Base-by-base conservation (phyloP, 1,284 basidiomycete species). In the Boletus albobrunnescens region DNA sequence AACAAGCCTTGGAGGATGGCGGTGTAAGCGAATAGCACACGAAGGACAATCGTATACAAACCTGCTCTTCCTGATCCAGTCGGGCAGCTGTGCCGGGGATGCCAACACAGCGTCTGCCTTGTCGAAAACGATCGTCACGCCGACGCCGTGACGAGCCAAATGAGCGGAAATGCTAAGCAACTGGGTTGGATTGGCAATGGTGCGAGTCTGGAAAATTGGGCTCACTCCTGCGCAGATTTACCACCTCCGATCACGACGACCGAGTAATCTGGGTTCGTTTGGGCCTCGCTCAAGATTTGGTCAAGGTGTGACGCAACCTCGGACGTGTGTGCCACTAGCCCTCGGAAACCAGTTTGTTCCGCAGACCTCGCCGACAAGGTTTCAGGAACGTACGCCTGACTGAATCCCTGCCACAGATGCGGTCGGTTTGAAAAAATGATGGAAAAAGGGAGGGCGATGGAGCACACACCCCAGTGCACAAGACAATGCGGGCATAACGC, bases 341-440 rank as follows among this genome's bases (percentile, higher is more conserved):
- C 79, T 0, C 36, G 46, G 52, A 77, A 82, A 3, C 67, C 64
- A 3, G 66, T 62, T 7, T 49, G 41, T 10, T 64, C 45, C 1
- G 74, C 75, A 3, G 67, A 57, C 8, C 47, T 50, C 0, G 60
- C 52, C 0, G 70, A 66, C 17, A 83, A 55, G 0, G 47, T 10
- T 0, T 52, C 31, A 0, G 81, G 79, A 14, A 80, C 58, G 16
- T 59, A 57, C 0, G 80, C 72, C 19, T 61, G 67, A 52, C 71
- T 79, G 50, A 74, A 79, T 26, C 80, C 81, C 81, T 84, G 38
- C 4, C n/a, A n/a, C n/a, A n/a, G n/a, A n/a, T n/a, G n/a, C n/a
- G n/a, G n/a, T n/a, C n/a, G n/a, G n/a, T n/a, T n/a, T n/a, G 28
- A 26, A 24, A 7, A 43, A 39, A 17, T n/a, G n/a, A n/a, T n/a